phyloP scores from a whole-genome alignment of 1,284 basidiomycete genomes.

The Cerrena zonata region DNA sequence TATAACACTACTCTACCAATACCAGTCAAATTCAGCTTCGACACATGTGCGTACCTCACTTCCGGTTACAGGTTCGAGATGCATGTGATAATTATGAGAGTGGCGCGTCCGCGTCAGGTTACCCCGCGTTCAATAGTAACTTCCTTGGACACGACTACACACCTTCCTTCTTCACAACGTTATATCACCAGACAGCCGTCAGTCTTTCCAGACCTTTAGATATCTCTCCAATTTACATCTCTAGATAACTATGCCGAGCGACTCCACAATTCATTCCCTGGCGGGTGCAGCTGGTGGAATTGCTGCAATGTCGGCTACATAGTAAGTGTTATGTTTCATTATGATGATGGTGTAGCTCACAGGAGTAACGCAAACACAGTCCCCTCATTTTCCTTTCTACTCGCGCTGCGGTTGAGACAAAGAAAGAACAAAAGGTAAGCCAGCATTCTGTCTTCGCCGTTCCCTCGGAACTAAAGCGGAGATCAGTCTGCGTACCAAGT shows the following conservation, averaged over 20 bases:
- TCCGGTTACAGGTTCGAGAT: neutral
- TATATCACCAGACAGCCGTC: neutral
- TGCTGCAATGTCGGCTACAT: constrained; percentile 80
- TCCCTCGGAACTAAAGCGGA: neutral
- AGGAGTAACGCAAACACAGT: constrained; percentile 36
- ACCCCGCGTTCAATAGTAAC: too few species aligned
- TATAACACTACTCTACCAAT: too few species aligned
- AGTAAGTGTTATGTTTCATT: constrained; percentile 44
- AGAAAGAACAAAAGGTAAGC: constrained; percentile 65
- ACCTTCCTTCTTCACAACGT: too few species aligned
- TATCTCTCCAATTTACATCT: neutral
- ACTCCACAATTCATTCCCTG: constrained; percentile 84
- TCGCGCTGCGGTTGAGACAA: constrained; percentile 85
- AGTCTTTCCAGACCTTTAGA: neutral
- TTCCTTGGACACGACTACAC: too few species aligned
- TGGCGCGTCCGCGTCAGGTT: neutral
- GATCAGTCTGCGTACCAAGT: constrained; percentile 50
- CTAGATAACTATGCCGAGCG: constrained; percentile 45
- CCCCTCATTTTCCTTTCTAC: constrained; percentile 91
- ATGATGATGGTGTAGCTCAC: constrained; percentile 9
- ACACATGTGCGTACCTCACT: neutral
- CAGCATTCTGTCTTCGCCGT: constrained; percentile 7
- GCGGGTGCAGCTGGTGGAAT: constrained; percentile 90
- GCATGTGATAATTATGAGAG: neutral
- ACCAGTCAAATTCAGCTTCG: too few species aligned